Conservation (phyloP, 1,139 yeast genomes). For the Yamadazyma taylorii region DNA sequence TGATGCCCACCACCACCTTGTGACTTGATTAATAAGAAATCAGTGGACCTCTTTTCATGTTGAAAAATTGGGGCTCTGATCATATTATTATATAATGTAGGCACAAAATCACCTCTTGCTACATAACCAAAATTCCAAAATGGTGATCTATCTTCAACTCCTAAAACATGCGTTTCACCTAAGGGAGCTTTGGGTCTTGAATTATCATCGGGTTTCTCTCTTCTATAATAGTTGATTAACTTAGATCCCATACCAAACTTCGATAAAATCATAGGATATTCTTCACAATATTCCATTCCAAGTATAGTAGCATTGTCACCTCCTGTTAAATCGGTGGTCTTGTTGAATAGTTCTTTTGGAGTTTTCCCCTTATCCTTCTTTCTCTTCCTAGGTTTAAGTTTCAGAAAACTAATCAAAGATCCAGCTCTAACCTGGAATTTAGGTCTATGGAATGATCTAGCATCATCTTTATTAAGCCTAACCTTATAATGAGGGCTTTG, state of each 20-base stretch:
- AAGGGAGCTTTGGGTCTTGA: slow-evolving; percentile 84
- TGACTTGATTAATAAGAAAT: slow-evolving; percentile 77
- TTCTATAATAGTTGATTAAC: slow-evolving; percentile 88
- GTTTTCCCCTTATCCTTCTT: slow-evolving; percentile 89
- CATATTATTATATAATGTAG: slow-evolving; percentile 90
- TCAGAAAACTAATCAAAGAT: slow-evolving; percentile 71
- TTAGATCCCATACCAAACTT: slow-evolving; percentile 97
- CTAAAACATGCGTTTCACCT: slow-evolving; percentile 95
- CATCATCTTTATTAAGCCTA: slow-evolving; percentile 62
- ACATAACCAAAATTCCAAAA: slow-evolving; percentile 99
- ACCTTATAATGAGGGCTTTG: slow-evolving; percentile 94
- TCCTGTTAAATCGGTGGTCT: slow-evolving; percentile 72
- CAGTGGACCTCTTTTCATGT: slow-evolving; percentile 78
- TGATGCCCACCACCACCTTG: slow-evolving; percentile 68
- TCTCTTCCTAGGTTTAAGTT: slow-evolving; percentile 76
- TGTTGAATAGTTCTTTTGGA: slow-evolving; percentile 67
- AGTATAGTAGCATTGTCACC: slow-evolving; percentile 78
- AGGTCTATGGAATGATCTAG: slow-evolving; percentile 81
- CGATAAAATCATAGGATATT: slow-evolving; percentile 77
- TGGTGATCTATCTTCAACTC: slow-evolving; percentile 93
- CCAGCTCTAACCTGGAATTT: slow-evolving; percentile 77
- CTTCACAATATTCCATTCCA: slow-evolving; percentile 88
- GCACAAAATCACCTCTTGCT: slow-evolving; percentile 91
- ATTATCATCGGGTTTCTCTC: slow-evolving; percentile 76
- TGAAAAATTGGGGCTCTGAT: slow-evolving; percentile 89